Conservation (phyloP, 1,284 basidiomycete species). For the Microbotryomycetes sp. region DNA sequence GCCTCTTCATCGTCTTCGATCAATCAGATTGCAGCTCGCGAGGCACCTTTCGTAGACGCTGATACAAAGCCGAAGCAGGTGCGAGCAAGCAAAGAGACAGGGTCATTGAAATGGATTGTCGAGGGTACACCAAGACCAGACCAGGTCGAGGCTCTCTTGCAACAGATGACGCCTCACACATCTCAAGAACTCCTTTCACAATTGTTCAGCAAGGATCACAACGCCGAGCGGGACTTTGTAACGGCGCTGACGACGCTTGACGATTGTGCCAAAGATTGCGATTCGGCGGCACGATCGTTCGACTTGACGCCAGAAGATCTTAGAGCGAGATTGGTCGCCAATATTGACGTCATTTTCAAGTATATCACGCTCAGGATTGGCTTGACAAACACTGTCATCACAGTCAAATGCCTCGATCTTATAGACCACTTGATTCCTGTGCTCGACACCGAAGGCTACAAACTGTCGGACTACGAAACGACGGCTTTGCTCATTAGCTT, state of each 20-base stretch:
- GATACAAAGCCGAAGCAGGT: constrained; percentile 66
- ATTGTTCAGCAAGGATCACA: constrained; percentile 93
- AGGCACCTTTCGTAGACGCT: constrained; percentile 60
- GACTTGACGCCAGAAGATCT: constrained; percentile 53
- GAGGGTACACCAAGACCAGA: constrained; percentile 83
- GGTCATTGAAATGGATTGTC: constrained; percentile 47
- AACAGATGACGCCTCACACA: constrained; percentile 82
- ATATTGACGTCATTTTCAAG: constrained; percentile 87
- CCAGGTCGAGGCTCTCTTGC: constrained; percentile 65
- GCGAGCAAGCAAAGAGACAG: constrained; percentile 68
- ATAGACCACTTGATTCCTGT: constrained; percentile 69
- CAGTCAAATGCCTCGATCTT: constrained; percentile 82
- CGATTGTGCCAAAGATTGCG: constrained; percentile 57
- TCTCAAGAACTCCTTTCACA: constrained; percentile 69
- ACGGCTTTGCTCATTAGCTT: constrained; percentile 83
- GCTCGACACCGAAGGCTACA: constrained; percentile 66
- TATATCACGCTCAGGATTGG: constrained; percentile 86
- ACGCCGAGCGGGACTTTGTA: constrained; percentile 87
- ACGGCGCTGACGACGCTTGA: constrained; percentile 64
- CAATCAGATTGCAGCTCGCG: constrained; percentile 51
- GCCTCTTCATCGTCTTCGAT: constrained; percentile 36
- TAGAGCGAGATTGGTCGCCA: constrained; percentile 70
- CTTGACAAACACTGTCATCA: constrained; percentile 87
- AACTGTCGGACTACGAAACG: constrained; percentile 82
- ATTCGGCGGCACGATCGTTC: constrained; percentile 56